phyloP scores from a whole-genome alignment of 164 flowering plant species.

The Aristolochia fimbriata region DNA sequence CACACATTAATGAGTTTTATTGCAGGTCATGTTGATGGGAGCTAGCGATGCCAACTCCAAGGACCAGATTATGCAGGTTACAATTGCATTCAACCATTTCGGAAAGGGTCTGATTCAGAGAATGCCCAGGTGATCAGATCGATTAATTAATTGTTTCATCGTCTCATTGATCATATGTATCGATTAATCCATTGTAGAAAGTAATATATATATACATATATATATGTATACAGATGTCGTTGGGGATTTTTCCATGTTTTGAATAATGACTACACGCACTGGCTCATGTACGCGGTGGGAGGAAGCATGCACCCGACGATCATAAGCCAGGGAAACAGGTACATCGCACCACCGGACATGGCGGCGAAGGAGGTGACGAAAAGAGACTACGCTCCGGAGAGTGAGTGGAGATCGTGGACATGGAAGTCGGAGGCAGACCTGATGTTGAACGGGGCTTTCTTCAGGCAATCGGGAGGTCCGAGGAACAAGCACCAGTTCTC shows the following conservation, averaged over 20 bases:
- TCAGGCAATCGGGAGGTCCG: slow-evolving; percentile 36
- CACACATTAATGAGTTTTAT: too few species aligned
- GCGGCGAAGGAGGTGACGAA: slow-evolving; percentile 60
- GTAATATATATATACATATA: too few species aligned
- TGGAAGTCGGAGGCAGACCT: slow-evolving; percentile 75
- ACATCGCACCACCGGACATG: slow-evolving; percentile 41
- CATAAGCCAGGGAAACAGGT: too few species aligned
- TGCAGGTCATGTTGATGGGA: slow-evolving; percentile 71
- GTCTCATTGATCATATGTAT: too few species aligned
- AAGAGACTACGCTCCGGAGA: slow-evolving; percentile 34
- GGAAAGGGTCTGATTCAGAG: too few species aligned
- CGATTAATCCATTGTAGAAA: too few species aligned
- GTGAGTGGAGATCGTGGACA: slow-evolving; percentile 56
- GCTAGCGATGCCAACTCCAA: slow-evolving; percentile 28
- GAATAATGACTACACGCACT: slow-evolving; percentile 83
- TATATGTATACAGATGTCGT: slow-evolving; percentile 44
- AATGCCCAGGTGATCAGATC: slow-evolving; percentile 83
- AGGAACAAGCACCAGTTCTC: background rate
- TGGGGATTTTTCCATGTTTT: slow-evolving; percentile 77
- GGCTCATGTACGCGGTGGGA: too few species aligned
- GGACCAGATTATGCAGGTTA: slow-evolving; percentile 59
- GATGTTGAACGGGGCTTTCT: slow-evolving; percentile 65
- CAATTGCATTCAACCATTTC: slow-evolving; percentile 80
- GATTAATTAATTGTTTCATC: too few species aligned
- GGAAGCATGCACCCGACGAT: too few species aligned